Conservation (phyloP, 2,329 filamentous ascomycete genomes). For the Neurospora sp. region DNA sequence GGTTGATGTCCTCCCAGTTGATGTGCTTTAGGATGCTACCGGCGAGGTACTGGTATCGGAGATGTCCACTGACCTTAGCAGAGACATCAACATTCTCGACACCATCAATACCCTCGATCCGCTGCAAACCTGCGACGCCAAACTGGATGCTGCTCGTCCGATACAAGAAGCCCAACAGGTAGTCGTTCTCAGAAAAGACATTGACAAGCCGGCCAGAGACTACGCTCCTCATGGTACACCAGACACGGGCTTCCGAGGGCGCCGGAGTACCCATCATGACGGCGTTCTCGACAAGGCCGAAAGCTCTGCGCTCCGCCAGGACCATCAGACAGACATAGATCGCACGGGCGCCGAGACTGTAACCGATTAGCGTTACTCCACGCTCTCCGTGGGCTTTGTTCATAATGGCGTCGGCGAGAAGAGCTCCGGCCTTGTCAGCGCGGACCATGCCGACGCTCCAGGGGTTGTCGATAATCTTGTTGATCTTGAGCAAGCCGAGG, state of each 20-base stretch:
- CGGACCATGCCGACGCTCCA: slow-evolving; percentile 69
- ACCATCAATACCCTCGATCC: slow-evolving; percentile 54
- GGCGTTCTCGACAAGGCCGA: slow-evolving; percentile 78
- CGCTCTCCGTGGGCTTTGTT: slow-evolving; percentile 77
- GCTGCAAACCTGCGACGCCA: slow-evolving; percentile 76
- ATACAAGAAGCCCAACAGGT: slow-evolving; percentile 80
- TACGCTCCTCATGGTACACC: slow-evolving; percentile 68
- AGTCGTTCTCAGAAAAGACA: slow-evolving; percentile 80
- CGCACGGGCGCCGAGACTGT: slow-evolving; percentile 70
- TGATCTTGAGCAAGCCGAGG: slow-evolving; percentile 52
- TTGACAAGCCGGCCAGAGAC: slow-evolving; percentile 82
- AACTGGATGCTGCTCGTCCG: slow-evolving; percentile 72
- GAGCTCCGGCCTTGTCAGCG: slow-evolving; percentile 62
- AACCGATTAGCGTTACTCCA: slow-evolving; percentile 71
- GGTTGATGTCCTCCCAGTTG: slow-evolving; percentile 57
- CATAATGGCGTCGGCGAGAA: slow-evolving; percentile 71
- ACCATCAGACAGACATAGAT: slow-evolving; percentile 77
- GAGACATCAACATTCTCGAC: slow-evolving; percentile 62
- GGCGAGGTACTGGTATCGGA: slow-evolving; percentile 59
- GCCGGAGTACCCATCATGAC: slow-evolving; percentile 77
- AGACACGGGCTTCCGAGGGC: slow-evolving; percentile 61
- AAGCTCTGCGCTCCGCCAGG: slow-evolving; percentile 71
- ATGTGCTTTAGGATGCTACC: slow-evolving; percentile 58
- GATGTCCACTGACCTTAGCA: slow-evolving; percentile 56
- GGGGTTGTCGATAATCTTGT: slow-evolving; percentile 70